Conservation (phyloP, 1,284 basidiomycete genomes). For the Naganishia sp. region DNA sequence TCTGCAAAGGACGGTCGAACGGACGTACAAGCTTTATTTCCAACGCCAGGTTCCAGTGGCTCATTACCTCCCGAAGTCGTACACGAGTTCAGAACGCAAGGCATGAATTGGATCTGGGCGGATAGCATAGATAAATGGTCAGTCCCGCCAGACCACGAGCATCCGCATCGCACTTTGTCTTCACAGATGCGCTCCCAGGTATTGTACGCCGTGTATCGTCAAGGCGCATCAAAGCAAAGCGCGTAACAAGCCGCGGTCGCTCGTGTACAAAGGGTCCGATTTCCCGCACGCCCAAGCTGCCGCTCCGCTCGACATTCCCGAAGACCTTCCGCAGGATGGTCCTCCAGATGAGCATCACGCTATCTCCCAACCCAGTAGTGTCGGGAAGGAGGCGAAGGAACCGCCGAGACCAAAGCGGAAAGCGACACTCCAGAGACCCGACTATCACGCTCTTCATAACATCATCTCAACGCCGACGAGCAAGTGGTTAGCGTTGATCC, state of each 20-base stretch:
- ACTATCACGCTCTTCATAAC: constrained; percentile 52
- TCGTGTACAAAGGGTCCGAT: too few species aligned
- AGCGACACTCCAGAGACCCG: constrained; percentile 45
- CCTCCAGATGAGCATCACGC: not conserved
- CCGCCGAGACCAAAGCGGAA: constrained; percentile 44
- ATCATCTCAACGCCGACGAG: constrained; percentile 50
- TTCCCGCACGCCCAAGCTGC: constrained; percentile 1
- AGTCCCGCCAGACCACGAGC: constrained; percentile 20
- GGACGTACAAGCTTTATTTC: not conserved
- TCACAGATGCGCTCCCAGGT: constrained; percentile 37
- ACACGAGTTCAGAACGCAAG: constrained; percentile 36
- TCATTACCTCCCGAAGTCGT: constrained; percentile 41
- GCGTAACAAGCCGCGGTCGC: constrained; percentile 28
- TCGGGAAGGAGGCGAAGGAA: constrained; percentile 6
- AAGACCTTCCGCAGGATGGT: not conserved
- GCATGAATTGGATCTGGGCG: constrained; percentile 48
- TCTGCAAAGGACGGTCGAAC: not conserved
- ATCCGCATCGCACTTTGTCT: not conserved
- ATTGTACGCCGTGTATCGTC: constrained; percentile 41
- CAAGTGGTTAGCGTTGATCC: constrained; percentile 51
- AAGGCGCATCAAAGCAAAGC: constrained; percentile 41
- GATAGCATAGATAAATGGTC: constrained; percentile 47
- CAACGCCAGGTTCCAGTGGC: constrained; percentile 4
- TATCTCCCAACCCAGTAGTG: not conserved
- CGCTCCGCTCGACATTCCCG: constrained; percentile 40